Base-by-base conservation (phyloP, 176 grass and related monocot species). In the Pontederia crassipes region DNA sequence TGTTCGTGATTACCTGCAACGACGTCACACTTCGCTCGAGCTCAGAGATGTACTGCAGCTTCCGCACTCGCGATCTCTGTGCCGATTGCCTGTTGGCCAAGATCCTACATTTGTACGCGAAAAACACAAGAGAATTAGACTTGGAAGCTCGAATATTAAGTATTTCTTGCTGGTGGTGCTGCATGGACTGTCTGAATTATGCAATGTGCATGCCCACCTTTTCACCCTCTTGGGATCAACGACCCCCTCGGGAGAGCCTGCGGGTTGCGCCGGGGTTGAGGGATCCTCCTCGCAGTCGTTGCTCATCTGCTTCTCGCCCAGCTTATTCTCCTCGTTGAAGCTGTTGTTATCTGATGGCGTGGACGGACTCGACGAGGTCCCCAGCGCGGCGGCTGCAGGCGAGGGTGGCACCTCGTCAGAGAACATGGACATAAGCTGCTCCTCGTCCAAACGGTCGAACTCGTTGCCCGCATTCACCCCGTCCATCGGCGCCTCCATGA, bases 341-440 rank as follows among this genome's bases (percentile, higher is more conserved):
- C 71, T 64, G 35, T 64, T 55, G 32, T 56, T 49, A 14, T 74
- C 59, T 17, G 71, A 74, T 17, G 60, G 60, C 35, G 66, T 54
- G 1, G 62, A 51, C 10, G 17, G 46, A 11, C 8, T 32, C 11
- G 28, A 40, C 35, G 59, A 40, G 14, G 29, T 46, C 8, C 15
- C 32, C 59, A 32, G 59, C 9, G 59, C n/a, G 8, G 63, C 54
- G 4, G 75, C 69, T 16, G 74, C 75, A 0, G 72, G 72, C 68
- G 79, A 66, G 63, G 73, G 71, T 28, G 66, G 74, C 55, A 84
- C 81, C 15, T 81, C 84, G 56, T 98, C 88, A 11, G 84, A 87
- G 78, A 98, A 98, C 87, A 98, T 98, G 79, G 84, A 88, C 81
- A 98, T 85, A 81, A 98, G 87, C 76, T 98, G 93, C 48, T 98